Percentiles rank a stretch among this genome's conserved stretches.
Conservation (phyloP, 192 early-diverging fungal species). For the Coemansia sp. region DNA sequence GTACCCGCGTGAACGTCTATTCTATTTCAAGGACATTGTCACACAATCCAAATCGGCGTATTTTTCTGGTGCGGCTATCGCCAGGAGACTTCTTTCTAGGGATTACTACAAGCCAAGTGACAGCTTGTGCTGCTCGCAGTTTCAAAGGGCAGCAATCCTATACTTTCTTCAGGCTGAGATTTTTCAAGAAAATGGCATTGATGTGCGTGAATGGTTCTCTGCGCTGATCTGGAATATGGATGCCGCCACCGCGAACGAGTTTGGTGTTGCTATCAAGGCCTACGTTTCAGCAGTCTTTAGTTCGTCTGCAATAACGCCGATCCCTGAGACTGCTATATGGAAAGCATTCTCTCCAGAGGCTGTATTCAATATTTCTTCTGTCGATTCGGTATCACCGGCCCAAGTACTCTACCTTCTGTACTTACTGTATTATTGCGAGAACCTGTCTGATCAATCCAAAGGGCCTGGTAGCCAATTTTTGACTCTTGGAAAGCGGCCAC, state of each 20-base stretch:
- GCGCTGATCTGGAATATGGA: slow-evolving; percentile 13
- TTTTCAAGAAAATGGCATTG: slow-evolving; percentile 46
- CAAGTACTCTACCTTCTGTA: slow-evolving; percentile 45
- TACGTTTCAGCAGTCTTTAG: slow-evolving; percentile 42
- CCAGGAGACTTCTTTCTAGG: slow-evolving; percentile 20
- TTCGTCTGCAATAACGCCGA: slow-evolving; percentile 33
- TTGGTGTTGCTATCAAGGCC: slow-evolving; percentile 29
- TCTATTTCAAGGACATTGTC: slow-evolving; percentile 30
- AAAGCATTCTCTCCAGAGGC: slow-evolving; percentile 25
- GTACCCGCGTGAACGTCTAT: slow-evolving; percentile 47
- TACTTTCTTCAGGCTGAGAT: slow-evolving; percentile 24
- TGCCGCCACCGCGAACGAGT: slow-evolving; percentile 14
- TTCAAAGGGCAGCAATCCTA: slow-evolving; percentile 28
- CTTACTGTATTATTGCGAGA: slow-evolving; percentile 43
- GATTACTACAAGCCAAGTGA: not conserved
- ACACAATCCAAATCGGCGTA: slow-evolving; percentile 12
- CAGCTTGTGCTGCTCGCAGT: not conserved
- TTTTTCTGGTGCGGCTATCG: slow-evolving; percentile 17
- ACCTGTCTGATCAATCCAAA: slow-evolving; percentile 29
- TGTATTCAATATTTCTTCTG: slow-evolving; percentile 1
- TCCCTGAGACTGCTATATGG: slow-evolving; percentile 41
- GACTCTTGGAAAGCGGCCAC: slow-evolving; percentile 7
- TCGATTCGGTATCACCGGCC: slow-evolving; percentile 14
- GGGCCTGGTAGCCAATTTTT: not conserved
- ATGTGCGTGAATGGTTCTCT: slow-evolving; percentile 46